Base-by-base conservation (phyloP, 257 asterid species). In the Apocynum venetum region DNA sequence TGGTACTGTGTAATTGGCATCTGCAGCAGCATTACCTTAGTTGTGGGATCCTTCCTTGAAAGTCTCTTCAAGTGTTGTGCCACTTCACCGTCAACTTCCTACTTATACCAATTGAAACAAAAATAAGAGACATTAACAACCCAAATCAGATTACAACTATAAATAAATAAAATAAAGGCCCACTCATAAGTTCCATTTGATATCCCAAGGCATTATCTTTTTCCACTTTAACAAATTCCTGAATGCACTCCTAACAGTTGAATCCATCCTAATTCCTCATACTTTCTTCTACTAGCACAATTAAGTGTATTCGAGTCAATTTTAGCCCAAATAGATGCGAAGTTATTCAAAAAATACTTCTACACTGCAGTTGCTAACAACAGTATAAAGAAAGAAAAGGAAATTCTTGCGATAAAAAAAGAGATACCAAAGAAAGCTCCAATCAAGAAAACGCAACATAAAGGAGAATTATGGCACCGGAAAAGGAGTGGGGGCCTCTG, bases 41-140 rank as follows among this genome's bases (percentile, higher is more conserved):
- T 96, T 73, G 88, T 93, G 41, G 97, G 92, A 82, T 96, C 99
- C 88, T 93, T 96, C 44, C 99, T 91, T 0, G 99, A 83, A 81
- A 96, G 94, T 82, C 98, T 89, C 86, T 91, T 96, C 90, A 96
- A 82, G 84, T 96, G 99, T 77, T 85, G 91, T n/a, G 96, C 93
- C 77, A 93, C 81, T 86, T 93, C 97, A 63, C 90, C 90, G 75
- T 93, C 99, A 80, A 96, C 72, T 74, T 93, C 99, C 96, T 87
- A 85, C 77, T 80, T 77, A 38, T 67, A 73, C 68, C 48, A 61
- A 70, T 48, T 71, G 35, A 80, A 82, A 35, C 61, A 60, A 44
- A 76, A 77, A 31, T 0, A 59, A 61, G 72, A 38, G 74, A 49
- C 71, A 55, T 31, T 13, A 66, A 43, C 38, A 67, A 40, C 35